Evolutionary conservation across 1,139 yeast species (phyloP).

Genomic region (Candida tetrigidarum): DNA sequence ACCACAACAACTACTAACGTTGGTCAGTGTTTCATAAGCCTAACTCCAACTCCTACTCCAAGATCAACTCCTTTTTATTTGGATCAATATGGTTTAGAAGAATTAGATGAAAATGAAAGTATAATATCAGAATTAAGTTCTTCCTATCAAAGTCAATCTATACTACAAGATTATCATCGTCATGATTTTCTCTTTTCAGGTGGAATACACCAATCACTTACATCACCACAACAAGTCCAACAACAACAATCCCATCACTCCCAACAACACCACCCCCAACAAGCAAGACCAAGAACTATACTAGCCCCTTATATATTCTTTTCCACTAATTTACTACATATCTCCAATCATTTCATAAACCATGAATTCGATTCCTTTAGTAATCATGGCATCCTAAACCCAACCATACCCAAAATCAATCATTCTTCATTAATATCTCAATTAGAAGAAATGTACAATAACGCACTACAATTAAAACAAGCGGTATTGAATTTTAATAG

Average conservation of each 20-base stretch:
- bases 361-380: slow-evolving; percentile 17
- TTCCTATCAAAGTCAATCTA: slow-evolving; percentile 5
- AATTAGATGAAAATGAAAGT: slow-evolving; percentile 16
- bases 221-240: too few relatives aligned
- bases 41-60: slow-evolving; percentile 10
- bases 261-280: background rate
- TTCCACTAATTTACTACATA: slow-evolving; percentile 21
- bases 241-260: too few relatives aligned
- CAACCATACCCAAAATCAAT: slow-evolving; percentile 13
- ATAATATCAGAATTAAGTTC: slow-evolving; percentile 15
- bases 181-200: background rate
- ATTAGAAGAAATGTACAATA: slow-evolving; percentile 13
- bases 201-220: background rate
- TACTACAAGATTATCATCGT: background rate
- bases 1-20: background rate
- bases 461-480: slow-evolving; percentile 11
- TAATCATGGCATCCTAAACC: slow-evolving; percentile 15
- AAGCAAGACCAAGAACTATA: slow-evolving; percentile 12
- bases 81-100: slow-evolving; percentile 11
- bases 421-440: slow-evolving; percentile 12
- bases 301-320: slow-evolving; percentile 24
- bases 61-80: slow-evolving; percentile 13
- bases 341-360: slow-evolving; percentile 19
- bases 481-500: background rate
- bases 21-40: background rate